phyloP scores from a whole-genome alignment of 2,329 filamentous ascomycete species.

The Drechslera avenae region DNA sequence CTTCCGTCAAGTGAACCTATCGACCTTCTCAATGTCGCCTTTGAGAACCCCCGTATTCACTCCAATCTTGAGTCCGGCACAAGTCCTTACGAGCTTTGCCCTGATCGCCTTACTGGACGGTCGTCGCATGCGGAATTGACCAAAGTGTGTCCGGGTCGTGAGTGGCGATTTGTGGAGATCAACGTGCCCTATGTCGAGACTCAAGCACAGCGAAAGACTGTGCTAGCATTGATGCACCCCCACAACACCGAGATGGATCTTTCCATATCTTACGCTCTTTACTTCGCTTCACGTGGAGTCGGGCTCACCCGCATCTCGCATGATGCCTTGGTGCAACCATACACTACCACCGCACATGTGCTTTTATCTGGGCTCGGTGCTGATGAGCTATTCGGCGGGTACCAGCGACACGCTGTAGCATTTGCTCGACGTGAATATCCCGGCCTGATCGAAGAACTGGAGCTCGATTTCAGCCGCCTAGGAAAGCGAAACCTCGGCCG shows the following conservation, averaged over 20 bases:
- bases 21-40: constrained; percentile 93
- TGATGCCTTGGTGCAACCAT: constrained; percentile 48
- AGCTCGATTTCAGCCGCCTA: constrained; percentile 81
- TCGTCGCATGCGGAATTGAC: constrained; percentile 78
- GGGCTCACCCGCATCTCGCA: constrained; percentile 52
- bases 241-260: constrained; percentile 99
- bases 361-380: constrained; percentile 91
- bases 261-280: constrained; percentile 91
- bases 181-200: constrained; percentile 83
- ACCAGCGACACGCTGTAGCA: constrained; percentile 79
- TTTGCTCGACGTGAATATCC: constrained; percentile 71
- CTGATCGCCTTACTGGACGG: constrained; percentile 86
- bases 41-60: constrained; percentile 82
- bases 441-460: constrained; percentile 79
- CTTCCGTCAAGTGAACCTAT: constrained; percentile 71
- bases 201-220: constrained; percentile 66
- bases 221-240: constrained; percentile 82
- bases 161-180: constrained; percentile 84
- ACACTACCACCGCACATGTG: constrained; percentile 76
- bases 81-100: constrained; percentile 78
- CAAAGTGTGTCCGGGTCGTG: constrained; percentile 68
- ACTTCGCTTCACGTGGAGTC: constrained; percentile 83
- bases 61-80: constrained; percentile 33
- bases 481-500: constrained; percentile 94
- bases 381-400: constrained; percentile 95